Base-by-base conservation (phyloP, 108 stramenopile species). In the Fragilariopsis cylindrus region DNA sequence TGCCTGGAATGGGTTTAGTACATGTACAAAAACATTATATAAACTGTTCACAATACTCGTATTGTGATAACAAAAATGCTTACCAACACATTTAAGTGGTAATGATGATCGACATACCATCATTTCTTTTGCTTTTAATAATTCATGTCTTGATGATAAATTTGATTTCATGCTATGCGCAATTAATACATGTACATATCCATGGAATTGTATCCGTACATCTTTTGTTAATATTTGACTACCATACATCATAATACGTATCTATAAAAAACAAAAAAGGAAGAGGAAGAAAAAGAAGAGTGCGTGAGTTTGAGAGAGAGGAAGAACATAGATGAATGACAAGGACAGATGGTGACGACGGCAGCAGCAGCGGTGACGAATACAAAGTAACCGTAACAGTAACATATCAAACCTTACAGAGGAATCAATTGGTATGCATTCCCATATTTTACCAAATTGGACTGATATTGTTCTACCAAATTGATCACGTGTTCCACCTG, bases 51-150 rank as follows among this genome's bases (percentile, higher is more conserved):
- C 15, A 4, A 65, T 41, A 4, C 42, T 64, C 8, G 0, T 6
- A 45, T 64, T 64, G 63, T 64, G 4, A 44, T 65, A 65, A 40
- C 65, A 65, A n/a, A 65, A 65, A 44, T 65, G 65, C 48, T 65
- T 65, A 44, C 43, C 65, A 0, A 48, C 13, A 40, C 65, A 47
- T 40, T 44, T 41, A 7, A 65, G 42, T 15, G 65, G 65, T 3
- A 65, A 40, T 11, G 43, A 65, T 2, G 19, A 45, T 1, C 65
- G 13, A 19, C 19, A 41, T 7, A 6, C 1, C 58, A 21, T 18
- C 15, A 60, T 30, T 9, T 9, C 41, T 40, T 1, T 18, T 19
- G 58, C 9, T 40, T 19, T 60, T 11, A n/a, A 9, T 40, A 60
- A n/a, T 5, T 30, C 58, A 1, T 4, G 6, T 9, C 40, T 5